Conservation (phyloP, 2,329 filamentous ascomycete species). For the Aureobasidium sp. region DNA sequence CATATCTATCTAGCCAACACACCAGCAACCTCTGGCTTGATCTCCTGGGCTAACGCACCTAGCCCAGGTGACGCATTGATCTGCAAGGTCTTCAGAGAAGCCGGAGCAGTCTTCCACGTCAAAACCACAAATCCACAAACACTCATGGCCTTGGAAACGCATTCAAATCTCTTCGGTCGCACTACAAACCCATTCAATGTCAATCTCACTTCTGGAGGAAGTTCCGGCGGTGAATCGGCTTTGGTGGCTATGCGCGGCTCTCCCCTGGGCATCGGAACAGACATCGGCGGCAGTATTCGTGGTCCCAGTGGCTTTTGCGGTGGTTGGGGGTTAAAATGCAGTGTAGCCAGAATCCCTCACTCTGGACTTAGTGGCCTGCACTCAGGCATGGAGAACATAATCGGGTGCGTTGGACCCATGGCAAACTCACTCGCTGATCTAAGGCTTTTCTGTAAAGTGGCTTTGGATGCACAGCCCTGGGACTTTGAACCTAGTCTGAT, state of each 20-base stretch:
- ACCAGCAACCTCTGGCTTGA: conserved; percentile 39
- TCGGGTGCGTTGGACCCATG: conserved; percentile 46
- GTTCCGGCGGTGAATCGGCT: conserved; percentile 46
- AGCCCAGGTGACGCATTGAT: conserved; percentile 43
- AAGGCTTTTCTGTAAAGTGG: conserved; percentile 43
- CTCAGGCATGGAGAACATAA: conserved; percentile 16
- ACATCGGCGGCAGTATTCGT: conserved; percentile 61
- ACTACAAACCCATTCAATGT: conserved; percentile 45
- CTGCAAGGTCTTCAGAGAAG: conserved; percentile 34
- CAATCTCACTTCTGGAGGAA: conserved; percentile 40
- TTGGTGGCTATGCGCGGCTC: conserved; percentile 42
- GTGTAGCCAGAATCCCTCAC: conserved; percentile 1
- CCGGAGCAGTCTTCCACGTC: conserved; percentile 42
- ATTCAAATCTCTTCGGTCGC: conserved; percentile 38
- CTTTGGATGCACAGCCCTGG: conserved; percentile 49
- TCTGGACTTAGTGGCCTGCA: conserved; percentile 4
- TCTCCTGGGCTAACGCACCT: conserved; percentile 49
- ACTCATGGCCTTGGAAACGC: conserved; percentile 42
- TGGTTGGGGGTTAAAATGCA: conserved; percentile 72
- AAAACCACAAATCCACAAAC: conserved; percentile 44
- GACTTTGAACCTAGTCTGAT: conserved; percentile 47
- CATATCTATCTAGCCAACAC: conserved; percentile 50
- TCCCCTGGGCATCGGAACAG: conserved; percentile 42
- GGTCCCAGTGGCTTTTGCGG: conserved; percentile 70
- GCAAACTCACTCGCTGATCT: conserved; percentile 46